phyloP scores from a whole-genome alignment of 2,329 filamentous ascomycete genomes.

The Xylariaceae sp. region DNA sequence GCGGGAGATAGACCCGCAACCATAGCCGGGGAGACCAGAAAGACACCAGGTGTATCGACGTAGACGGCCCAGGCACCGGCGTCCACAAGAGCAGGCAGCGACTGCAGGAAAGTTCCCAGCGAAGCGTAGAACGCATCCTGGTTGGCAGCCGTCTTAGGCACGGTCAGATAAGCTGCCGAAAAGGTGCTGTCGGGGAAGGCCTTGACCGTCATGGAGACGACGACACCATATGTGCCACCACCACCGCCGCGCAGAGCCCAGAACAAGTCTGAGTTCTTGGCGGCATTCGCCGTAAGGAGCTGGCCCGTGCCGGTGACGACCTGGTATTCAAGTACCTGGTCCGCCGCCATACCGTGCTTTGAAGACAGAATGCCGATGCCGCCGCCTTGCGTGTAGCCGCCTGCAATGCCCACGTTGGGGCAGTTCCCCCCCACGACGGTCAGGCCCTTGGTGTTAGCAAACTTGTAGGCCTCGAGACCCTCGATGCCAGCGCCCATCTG shows the following conservation, averaged over 20 bases:
- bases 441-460: background rate
- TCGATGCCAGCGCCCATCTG: too few species aligned
- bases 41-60: background rate
- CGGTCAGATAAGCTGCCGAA: constrained; percentile 11
- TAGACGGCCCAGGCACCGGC: constrained; percentile 5
- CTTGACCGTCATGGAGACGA: constrained; percentile 41
- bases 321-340: constrained; percentile 38
- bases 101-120: constrained; percentile 22
- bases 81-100: constrained; percentile 14
- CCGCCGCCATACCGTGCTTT: constrained; percentile 61
- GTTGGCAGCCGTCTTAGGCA: constrained; percentile 12
- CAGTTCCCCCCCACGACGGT: background rate
- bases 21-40: background rate
- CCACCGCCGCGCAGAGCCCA: constrained; percentile 68
- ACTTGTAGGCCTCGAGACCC: background rate
- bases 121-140: constrained; percentile 11
- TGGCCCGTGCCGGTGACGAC: constrained; percentile 40
- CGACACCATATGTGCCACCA: constrained; percentile 62
- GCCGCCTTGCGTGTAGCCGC: constrained; percentile 48
- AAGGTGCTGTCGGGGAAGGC: constrained; percentile 7
- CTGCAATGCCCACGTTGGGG: background rate
- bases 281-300: constrained; percentile 54
- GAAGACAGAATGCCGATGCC: constrained; percentile 61
- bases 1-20: background rate
- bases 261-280: constrained; percentile 46